Conservation (phyloP, 179 eudicot genomes). For the Drosera spatulata region DNA sequence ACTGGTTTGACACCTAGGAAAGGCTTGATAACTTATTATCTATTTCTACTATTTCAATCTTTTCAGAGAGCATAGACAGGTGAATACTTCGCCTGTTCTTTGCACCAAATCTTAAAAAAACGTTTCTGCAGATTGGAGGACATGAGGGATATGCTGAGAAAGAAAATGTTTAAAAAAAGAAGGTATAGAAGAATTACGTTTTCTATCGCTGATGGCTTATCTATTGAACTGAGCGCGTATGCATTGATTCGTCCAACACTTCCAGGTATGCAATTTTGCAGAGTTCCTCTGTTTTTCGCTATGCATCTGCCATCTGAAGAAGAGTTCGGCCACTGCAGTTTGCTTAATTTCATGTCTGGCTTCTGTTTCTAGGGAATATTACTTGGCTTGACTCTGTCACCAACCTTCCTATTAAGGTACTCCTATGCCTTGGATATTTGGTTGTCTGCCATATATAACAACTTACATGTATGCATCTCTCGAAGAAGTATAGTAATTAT, state of each 20-base stretch:
- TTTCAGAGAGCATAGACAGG: background rate
- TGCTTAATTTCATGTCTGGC: slow-evolving; percentile 5
- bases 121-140: slow-evolving; percentile 58
- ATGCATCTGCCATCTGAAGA: background rate
- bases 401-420: slow-evolving; percentile 82
- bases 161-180: slow-evolving; percentile 88
- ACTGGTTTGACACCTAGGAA: too few relatives aligned
- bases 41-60: too few relatives aligned
- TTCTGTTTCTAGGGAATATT: slow-evolving; percentile 46
- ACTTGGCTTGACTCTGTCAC: slow-evolving; percentile 93
- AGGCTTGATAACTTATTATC: too few relatives aligned
- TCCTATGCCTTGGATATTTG: background rate
- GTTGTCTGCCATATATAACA: too few relatives aligned
- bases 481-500: too few relatives aligned
- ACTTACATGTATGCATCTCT: too few relatives aligned
- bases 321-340: background rate
- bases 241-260: slow-evolving; percentile 87
- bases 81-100: slow-evolving; percentile 5
- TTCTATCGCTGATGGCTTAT: slow-evolving; percentile 57
- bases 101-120: background rate
- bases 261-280: slow-evolving; percentile 42
- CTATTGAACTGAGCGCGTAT: slow-evolving; percentile 80
- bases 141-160: slow-evolving; percentile 69
- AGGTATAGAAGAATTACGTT: slow-evolving; percentile 71
- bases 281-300: slow-evolving; percentile 2